These are phyloP conservation scores for Letharia lupina DNA, from an alignment of 495 filamentous ascomycete genomes.

Conservation along the genomic window DNA sequence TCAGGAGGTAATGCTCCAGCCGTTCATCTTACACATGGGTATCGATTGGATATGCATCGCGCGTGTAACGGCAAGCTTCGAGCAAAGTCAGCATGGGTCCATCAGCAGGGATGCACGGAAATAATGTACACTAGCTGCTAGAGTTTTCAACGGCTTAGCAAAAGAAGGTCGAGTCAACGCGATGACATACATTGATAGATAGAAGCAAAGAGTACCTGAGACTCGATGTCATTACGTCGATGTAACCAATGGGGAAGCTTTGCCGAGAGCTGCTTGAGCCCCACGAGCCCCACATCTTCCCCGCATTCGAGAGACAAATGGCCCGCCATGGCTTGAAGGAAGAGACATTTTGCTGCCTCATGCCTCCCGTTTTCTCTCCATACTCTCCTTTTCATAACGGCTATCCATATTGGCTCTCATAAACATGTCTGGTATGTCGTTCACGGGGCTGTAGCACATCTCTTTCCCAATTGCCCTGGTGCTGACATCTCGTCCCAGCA, in stretches of 20 bases:
- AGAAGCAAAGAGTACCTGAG: background rate
- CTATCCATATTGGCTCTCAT: background rate
- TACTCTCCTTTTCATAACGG: background rate
- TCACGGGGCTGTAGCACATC: background rate
- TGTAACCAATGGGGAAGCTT: background rate
- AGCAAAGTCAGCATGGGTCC: background rate
- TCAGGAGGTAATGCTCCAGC: background rate
- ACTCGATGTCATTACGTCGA: background rate
- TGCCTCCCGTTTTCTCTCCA: background rate
- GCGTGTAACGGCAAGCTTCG: conserved; percentile 27
- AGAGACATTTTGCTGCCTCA: background rate
- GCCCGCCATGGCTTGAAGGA: conserved; percentile 9
- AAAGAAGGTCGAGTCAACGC: conserved; percentile 5
- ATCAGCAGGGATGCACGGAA: background rate
- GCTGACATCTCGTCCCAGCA: conserved; percentile 16
- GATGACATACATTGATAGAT: conserved; percentile 16
- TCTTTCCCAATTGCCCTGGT: background rate
- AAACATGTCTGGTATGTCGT: conserved; percentile 17
- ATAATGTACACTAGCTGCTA: conserved; percentile 17
- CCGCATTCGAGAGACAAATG: conserved; percentile 3
- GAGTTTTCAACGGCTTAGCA: conserved; percentile 5
- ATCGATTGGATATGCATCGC: conserved; percentile 95
- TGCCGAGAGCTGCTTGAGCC: background rate
- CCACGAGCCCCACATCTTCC: conserved; percentile 2
- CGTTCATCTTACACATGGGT: conserved; percentile 78